Percentiles rank a stretch among this genome's conserved stretches.
phyloP scores from a whole-genome alignment of 2,329 filamentous ascomycete genomes.

The Apiospora koreana region DNA sequence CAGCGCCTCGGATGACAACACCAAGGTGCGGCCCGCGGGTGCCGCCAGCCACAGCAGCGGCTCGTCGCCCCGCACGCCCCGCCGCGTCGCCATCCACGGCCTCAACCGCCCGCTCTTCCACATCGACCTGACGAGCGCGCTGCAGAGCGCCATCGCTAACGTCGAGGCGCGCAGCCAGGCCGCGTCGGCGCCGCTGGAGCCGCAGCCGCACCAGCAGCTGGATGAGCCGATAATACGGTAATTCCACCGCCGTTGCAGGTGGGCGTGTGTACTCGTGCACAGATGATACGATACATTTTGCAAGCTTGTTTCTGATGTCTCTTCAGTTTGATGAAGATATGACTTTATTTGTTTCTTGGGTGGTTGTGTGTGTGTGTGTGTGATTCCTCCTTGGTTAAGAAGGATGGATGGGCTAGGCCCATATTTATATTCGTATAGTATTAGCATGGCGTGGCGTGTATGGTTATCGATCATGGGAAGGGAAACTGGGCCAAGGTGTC shows the following conservation, averaged over 20 bases:
- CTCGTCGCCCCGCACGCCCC: conserved; percentile 41
- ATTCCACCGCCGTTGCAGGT: neutral
- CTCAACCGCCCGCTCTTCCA: conserved; percentile 92
- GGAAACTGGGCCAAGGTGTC: neutral
- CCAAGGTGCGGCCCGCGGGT: neutral
- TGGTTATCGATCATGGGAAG: neutral
- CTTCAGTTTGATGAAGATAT: neutral
- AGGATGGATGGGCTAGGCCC: neutral
- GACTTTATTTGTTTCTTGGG: neutral
- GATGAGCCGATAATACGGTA: neutral
- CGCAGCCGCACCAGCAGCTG: neutral
- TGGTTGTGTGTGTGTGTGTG: neutral
- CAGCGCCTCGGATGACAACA: conserved; percentile 19
- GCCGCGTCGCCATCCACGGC: conserved; percentile 74
- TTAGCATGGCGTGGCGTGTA: neutral
- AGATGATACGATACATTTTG: neutral
- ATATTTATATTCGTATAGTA: neutral
- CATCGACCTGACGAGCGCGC: conserved; percentile 83
- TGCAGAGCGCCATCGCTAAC: conserved; percentile 85
- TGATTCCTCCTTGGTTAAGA: neutral
- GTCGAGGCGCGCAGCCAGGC: conserved; percentile 52
- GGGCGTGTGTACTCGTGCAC: neutral
- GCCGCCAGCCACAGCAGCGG: conserved; percentile 32
- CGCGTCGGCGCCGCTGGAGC: neutral
- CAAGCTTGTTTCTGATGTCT: neutral